Evolutionary conservation across 2,329 filamentous ascomycete genomes (phyloP).

Genomic region (Chaetothyriales sp.): DNA sequence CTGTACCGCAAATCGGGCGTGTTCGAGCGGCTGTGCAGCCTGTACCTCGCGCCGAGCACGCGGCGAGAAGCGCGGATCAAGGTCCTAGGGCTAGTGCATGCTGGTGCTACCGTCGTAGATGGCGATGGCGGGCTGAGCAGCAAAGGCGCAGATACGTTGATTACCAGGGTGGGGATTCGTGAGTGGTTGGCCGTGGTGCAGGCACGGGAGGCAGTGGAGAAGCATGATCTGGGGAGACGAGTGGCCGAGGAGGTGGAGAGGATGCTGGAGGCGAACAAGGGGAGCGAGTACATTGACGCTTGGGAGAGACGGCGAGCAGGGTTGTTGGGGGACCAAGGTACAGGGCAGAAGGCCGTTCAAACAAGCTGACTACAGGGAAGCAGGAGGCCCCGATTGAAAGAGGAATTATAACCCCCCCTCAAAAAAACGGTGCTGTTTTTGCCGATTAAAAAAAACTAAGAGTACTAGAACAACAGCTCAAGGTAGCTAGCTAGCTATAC

Average conservation of each 20-base stretch:
- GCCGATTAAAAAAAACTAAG: no score
- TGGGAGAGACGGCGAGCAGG: neutral
- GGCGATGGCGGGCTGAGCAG: constrained; percentile 62
- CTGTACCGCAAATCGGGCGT: constrained; percentile 44
- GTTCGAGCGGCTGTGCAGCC: constrained; percentile 60
- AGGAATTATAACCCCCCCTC: no score
- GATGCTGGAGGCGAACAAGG: constrained; percentile 1
- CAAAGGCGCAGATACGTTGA: constrained; percentile 57
- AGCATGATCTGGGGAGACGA: neutral
- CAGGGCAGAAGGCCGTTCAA: no score
- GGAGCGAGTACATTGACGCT: neutral
- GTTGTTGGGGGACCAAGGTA: no score
- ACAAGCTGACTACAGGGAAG: no score
- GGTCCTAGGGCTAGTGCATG: constrained; percentile 49
- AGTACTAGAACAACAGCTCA: no score
- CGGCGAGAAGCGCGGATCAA: constrained; percentile 46
- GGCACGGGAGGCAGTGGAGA: constrained; percentile 5
- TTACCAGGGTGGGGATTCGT: constrained; percentile 61
- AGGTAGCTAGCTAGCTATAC: no score
- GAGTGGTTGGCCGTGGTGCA: constrained; percentile 44
- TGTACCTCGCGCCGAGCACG: constrained; percentile 55
- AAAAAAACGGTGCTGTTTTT: no score
- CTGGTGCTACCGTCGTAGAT: constrained; percentile 54
- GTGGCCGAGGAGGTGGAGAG: constrained; percentile 4
- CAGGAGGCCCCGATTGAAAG: no score